Percentiles rank a stretch among this genome's conserved stretches.
These are phyloP conservation scores for Cladosporium sp. DNA, from an alignment of 2,329 filamentous ascomycete genomes.

Conservation along the genomic window DNA sequence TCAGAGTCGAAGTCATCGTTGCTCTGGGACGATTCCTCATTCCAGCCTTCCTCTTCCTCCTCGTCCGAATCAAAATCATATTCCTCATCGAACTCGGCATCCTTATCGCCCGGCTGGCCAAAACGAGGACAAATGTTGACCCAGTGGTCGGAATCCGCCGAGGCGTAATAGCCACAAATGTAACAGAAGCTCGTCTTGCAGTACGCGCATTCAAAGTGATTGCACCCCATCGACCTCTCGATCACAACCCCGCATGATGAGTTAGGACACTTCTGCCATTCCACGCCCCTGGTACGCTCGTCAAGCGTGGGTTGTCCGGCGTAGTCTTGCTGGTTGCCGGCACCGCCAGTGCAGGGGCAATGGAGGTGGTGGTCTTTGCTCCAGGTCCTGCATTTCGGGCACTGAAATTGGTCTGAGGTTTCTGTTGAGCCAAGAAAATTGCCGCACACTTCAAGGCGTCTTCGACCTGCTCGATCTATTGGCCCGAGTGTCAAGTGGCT, in stretches of 20 bases:
- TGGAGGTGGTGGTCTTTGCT: background rate
- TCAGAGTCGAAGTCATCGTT: background rate
- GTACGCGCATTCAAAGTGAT: background rate
- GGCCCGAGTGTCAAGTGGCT: background rate
- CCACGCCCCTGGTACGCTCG: background rate
- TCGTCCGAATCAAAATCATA: background rate
- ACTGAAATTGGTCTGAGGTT: background rate
- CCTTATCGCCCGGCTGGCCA: background rate
- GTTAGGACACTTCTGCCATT: background rate
- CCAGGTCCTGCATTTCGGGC: background rate
- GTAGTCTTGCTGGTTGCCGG: background rate
- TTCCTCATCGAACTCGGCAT: background rate
- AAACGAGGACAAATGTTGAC: background rate
- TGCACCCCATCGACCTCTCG: background rate
- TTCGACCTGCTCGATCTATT: background rate
- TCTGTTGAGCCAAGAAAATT: background rate
- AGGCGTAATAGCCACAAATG: background rate
- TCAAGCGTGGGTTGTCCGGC: background rate
- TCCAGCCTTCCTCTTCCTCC: background rate
- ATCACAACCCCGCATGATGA: background rate
- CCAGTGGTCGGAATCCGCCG: background rate
- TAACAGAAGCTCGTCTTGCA: background rate
- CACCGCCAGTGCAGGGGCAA: background rate
- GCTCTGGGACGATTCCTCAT: background rate
- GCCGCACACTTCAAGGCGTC: background rate